Percentiles rank a stretch among this genome's conserved stretches.
Evolutionary conservation across 1,284 basidiomycete genomes (phyloP).

Genomic region (Ustilago bromivora): DNA sequence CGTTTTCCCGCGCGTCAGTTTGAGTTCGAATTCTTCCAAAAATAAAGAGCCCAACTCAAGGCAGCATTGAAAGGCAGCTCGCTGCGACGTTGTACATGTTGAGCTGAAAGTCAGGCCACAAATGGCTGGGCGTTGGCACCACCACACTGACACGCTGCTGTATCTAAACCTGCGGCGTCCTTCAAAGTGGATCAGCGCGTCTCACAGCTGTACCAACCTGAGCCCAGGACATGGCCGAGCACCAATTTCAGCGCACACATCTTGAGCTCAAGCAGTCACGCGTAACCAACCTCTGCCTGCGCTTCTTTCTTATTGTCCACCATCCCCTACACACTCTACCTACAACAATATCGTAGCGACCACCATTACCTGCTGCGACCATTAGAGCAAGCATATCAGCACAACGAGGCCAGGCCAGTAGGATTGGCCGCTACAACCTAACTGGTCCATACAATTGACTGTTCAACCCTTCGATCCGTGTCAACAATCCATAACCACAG

Average conservation of each 20-base stretch:
- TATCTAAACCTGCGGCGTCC: slow-evolving; percentile 1
- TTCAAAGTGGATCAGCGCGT: slow-evolving; percentile 1
- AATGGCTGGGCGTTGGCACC: neutral
- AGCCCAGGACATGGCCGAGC: slow-evolving; percentile 14
- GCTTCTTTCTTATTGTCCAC: neutral
- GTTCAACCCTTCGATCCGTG: neutral
- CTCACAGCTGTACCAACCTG: neutral
- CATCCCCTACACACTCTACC: neutral
- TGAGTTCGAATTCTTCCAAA: slow-evolving; percentile 15
- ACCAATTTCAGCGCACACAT: slow-evolving; percentile 15
- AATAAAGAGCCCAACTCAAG: slow-evolving; percentile 14
- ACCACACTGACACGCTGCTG: neutral
- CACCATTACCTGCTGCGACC: neutral
- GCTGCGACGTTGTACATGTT: neutral
- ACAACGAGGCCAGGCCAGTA: slow-evolving; percentile 15
- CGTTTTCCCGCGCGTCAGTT: neutral
- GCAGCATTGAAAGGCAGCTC: neutral
- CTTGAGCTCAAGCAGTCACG: neutral
- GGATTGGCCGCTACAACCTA: slow-evolving; percentile 19
- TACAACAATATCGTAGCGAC: neutral
- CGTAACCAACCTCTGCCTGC: too few relatives aligned
- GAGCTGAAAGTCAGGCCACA: slow-evolving; percentile 18
- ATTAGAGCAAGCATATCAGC: too few relatives aligned
- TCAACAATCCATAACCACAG: neutral
- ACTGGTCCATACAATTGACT: slow-evolving; percentile 19